phyloP scores from a whole-genome alignment of 768 basidiomycete genomes.

The Tylopilus rubrobrunneus region DNA sequence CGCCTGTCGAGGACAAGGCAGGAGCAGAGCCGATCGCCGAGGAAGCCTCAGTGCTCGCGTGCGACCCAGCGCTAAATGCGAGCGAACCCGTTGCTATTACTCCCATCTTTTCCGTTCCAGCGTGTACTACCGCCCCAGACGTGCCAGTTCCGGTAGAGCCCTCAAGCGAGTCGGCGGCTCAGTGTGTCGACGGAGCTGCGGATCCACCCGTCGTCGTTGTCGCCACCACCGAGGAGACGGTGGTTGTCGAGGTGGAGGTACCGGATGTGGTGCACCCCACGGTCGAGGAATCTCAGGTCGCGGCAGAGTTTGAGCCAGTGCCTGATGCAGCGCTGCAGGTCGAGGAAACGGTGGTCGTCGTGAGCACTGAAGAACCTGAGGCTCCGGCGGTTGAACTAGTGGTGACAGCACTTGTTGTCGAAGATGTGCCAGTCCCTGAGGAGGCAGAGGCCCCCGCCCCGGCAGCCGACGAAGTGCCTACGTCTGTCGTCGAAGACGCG shows the following conservation, averaged over 20 bases:
- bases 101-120: background rate
- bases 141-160: slow-evolving; percentile 1
- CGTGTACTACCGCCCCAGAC: background rate
- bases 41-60: background rate
- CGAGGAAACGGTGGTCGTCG: background rate
- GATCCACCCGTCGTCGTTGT: background rate
- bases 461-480: no score
- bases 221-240: slow-evolving; percentile 1
- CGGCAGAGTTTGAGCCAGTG: background rate
- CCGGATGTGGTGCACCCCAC: background rate
- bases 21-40: background rate
- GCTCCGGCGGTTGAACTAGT: background rate
- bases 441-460: no score
- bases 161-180: slow-evolving; percentile 6
- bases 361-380: background rate
- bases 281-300: background rate
- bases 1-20: background rate
- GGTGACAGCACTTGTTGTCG: no score
- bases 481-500: no score
- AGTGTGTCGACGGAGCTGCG: slow-evolving; percentile 6
- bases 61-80: background rate
- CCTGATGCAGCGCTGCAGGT: background rate
- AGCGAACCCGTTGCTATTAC: background rate
- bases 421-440: no score
- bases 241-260: background rate